These are phyloP conservation scores for Pichia sp. DNA, from an alignment of 1,139 yeast species.

Conservation along the genomic window DNA sequence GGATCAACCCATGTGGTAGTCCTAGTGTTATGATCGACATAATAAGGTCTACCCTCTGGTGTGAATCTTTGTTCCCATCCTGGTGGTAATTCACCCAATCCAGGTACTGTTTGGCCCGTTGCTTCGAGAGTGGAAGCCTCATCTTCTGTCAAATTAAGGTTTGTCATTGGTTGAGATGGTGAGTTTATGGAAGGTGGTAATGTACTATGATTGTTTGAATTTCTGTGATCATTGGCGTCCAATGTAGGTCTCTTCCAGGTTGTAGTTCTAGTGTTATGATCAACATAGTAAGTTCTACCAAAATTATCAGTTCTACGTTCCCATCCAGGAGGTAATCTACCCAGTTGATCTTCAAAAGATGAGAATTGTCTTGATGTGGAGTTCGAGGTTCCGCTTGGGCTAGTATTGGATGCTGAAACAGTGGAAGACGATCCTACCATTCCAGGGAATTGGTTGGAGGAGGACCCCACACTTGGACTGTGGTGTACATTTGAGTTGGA, in stretches of 20 bases:
- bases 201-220: constrained; percentile 64
- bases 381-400: constrained; percentile 15
- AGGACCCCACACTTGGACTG: too few relatives aligned
- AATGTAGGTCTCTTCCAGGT: constrained; percentile 96
- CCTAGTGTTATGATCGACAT: constrained; percentile 96
- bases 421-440: constrained; percentile 10
- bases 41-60: constrained; percentile 96
- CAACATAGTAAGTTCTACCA: constrained; percentile 96
- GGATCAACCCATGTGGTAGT: constrained; percentile 99
- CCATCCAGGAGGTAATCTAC: constrained; percentile 98
- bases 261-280: constrained; percentile 94
- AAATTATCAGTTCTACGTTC: constrained; percentile 96
- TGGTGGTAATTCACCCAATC: constrained; percentile 92
- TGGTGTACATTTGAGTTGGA: too few relatives aligned
- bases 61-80: constrained; percentile 99
- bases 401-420: constrained; percentile 5
- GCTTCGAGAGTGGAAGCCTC: constrained; percentile 76
- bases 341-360: constrained; percentile 94
- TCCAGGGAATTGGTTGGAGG: constrained; percentile 21
- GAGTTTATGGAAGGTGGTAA: constrained; percentile 7
- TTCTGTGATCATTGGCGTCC: constrained; percentile 60
- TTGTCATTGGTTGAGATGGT: constrained; percentile 23
- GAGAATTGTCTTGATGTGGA: constrained; percentile 55
- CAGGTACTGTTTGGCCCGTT: constrained; percentile 90
- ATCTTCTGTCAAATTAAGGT: constrained; percentile 33